phyloP scores from a whole-genome alignment of 2,329 filamentous ascomycete species.

The Fusarium decemcellulare region DNA sequence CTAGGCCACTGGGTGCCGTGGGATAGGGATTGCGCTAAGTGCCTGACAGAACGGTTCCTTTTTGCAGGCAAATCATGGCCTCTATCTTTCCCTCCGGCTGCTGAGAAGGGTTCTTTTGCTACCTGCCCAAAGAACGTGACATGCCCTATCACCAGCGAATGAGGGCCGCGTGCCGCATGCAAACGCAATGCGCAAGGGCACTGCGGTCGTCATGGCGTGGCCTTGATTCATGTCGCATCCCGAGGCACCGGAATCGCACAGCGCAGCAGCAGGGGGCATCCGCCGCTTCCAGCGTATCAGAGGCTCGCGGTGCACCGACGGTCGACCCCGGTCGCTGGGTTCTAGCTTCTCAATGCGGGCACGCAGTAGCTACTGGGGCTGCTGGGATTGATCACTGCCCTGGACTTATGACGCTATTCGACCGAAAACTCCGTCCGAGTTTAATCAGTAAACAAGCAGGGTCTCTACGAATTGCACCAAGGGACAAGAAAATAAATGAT shows the following conservation, averaged over 20 bases:
- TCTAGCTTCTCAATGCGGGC: conserved; percentile 18
- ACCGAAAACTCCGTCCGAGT: conserved; percentile 7
- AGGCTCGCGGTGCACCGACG: conserved; percentile 16
- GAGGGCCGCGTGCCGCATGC: conserved; percentile 13
- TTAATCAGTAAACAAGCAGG: not conserved
- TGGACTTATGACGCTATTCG: conserved; percentile 6
- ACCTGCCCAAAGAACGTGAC: conserved; percentile 1
- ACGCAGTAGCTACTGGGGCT: conserved; percentile 8
- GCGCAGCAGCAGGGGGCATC: conserved; percentile 14
- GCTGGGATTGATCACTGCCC: conserved; percentile 8
- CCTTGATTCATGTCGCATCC: conserved; percentile 18
- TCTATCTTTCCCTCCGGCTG: not conserved
- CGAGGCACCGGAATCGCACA: conserved; percentile 22
- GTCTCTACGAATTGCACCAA: not conserved
- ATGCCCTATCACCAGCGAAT: conserved; percentile 8
- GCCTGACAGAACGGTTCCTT: not conserved
- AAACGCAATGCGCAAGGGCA: conserved; percentile 21
- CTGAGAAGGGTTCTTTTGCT: conserved; percentile 13
- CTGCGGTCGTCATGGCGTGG: conserved; percentile 2
- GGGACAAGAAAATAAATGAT: not conserved
- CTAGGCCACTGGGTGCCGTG: conserved; percentile 8
- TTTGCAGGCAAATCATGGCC: conserved; percentile 10
- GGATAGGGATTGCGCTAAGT: not conserved
- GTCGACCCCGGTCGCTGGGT: conserved; percentile 21
- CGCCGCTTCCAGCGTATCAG: conserved; percentile 1